These are phyloP conservation scores for Patellaria atrata DNA, from an alignment of 495 filamentous ascomycete species.

Conservation along the genomic window DNA sequence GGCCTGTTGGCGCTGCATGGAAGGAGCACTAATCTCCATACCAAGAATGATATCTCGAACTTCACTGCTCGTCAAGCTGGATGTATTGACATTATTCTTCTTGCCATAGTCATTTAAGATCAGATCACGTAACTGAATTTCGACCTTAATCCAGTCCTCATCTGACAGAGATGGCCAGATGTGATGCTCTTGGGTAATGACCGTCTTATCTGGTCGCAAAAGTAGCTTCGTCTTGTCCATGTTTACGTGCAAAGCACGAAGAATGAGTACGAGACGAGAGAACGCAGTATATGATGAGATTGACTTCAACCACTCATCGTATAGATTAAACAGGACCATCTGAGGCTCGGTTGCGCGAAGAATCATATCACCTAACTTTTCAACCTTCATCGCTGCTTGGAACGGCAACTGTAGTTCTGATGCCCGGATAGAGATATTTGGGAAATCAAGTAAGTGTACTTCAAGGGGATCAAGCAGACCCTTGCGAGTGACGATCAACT, in stretches of 20 bases:
- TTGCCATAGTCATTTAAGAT: constrained; percentile 98
- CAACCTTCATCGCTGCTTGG: constrained; percentile 99
- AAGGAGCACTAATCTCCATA: constrained; percentile 98
- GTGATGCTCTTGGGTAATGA: constrained; percentile 97
- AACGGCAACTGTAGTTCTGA: constrained; percentile 97
- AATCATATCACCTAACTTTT: constrained; percentile 99
- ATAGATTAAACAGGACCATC: constrained; percentile 99
- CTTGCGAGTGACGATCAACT: constrained; percentile 96
- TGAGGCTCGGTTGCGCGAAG: constrained; percentile 93
- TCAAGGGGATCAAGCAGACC: constrained; percentile 95
- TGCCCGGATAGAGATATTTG: constrained; percentile 96
- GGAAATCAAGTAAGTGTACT: constrained; percentile 95
- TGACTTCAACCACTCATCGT: constrained; percentile 97
- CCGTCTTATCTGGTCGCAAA: constrained; percentile 91
- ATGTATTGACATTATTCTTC: constrained; percentile 99
- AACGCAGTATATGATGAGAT: constrained; percentile 99
- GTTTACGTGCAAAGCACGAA: constrained; percentile 93
- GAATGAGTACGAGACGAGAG: constrained; percentile 86
- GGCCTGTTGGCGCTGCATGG: constrained; percentile 95
- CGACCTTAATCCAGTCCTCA: constrained; percentile 98
- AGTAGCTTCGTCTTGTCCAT: constrained; percentile 97
- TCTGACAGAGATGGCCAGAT: constrained; percentile 94
- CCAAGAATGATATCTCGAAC: constrained; percentile 97
- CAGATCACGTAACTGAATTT: constrained; percentile 87
- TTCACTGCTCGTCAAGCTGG: constrained; percentile 89